Percentiles rank a stretch among this genome's conserved stretches.
phyloP scores from a whole-genome alignment of 2,329 filamentous ascomycete genomes.

The Hypoxylon sp. region DNA sequence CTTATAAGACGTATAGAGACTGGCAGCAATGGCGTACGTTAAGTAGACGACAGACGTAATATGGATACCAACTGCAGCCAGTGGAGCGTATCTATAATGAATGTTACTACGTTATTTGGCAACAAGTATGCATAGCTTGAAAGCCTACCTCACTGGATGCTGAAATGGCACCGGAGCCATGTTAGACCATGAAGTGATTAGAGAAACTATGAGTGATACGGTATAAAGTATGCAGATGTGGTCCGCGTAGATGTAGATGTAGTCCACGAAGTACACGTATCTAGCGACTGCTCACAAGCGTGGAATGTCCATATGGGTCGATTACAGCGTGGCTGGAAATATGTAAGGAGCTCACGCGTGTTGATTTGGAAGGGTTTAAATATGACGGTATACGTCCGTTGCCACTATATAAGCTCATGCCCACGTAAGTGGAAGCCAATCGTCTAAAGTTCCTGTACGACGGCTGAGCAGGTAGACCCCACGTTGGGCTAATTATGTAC shows the following conservation, averaged over 20 bases:
- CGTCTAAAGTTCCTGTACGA: neutral
- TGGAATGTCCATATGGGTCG: constrained; percentile 15
- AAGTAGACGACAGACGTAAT: constrained; percentile 53
- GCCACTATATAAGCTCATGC: constrained; percentile 21
- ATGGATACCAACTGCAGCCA: constrained; percentile 52
- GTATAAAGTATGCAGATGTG: constrained; percentile 1
- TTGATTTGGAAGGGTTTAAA: constrained; percentile 9
- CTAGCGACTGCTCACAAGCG: constrained; percentile 27
- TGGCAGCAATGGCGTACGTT: constrained; percentile 53
- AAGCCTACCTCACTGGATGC: constrained; percentile 50
- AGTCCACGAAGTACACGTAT: neutral
- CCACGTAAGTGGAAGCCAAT: neutral
- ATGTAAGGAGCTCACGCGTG: too few relatives aligned
- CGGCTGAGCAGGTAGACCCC: neutral
- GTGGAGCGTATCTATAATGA: constrained; percentile 54
- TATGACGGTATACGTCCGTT: constrained; percentile 37
- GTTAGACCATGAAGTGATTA: constrained; percentile 21
- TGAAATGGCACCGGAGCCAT: constrained; percentile 53
- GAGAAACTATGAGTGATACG: constrained; percentile 4
- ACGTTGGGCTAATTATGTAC: neutral
- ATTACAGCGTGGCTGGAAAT: constrained; percentile 18
- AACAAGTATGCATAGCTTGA: neutral
- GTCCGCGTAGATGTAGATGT: neutral
- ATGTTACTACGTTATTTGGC: constrained; percentile 14
- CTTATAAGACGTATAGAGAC: constrained; percentile 57